These are phyloP conservation scores for Sugiyamaella neomexicana DNA, from an alignment of 1,139 yeast species.

Conservation along the genomic window DNA sequence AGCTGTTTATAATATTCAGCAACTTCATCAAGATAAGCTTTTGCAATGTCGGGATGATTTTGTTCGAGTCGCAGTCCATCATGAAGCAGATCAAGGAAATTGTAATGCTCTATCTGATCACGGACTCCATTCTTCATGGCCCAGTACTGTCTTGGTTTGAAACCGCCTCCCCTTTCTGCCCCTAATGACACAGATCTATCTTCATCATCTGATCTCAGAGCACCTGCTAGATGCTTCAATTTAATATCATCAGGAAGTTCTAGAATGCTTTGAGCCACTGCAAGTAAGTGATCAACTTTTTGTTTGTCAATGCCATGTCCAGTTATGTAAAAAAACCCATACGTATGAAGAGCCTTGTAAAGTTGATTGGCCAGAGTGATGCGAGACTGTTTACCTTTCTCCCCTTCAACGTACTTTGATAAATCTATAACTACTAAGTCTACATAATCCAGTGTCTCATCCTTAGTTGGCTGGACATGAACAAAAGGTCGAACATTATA, in stretches of 20 bases:
- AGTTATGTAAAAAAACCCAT: constrained; percentile 49
- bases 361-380: constrained; percentile 41
- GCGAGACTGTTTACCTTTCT: constrained; percentile 37
- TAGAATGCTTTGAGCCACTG: constrained; percentile 45
- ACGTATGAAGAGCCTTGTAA: constrained; percentile 45
- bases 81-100: constrained; percentile 63
- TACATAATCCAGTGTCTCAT: constrained; percentile 32
- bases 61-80: constrained; percentile 40
- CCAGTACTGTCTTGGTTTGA: constrained; percentile 45
- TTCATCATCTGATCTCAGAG: constrained; percentile 42
- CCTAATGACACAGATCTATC: constrained; percentile 43
- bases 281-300: constrained; percentile 40
- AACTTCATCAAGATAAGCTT: constrained; percentile 43
- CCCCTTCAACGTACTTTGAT: constrained; percentile 43
- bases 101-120: constrained; percentile 61
- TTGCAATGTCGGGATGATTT: constrained; percentile 45
- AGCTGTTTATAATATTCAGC: constrained; percentile 43
- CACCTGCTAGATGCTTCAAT: constrained; percentile 46
- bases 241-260: constrained; percentile 49
- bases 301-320: constrained; percentile 44
- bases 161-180: constrained; percentile 51
- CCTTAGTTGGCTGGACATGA: constrained; percentile 37
- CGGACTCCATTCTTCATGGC: constrained; percentile 44
- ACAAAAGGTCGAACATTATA: constrained; percentile 43
- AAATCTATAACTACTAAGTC: constrained; percentile 45